These are phyloP conservation scores for Wickerhamomyces hampshirensis DNA, from an alignment of 805 yeast genomes.

Conservation along the genomic window DNA sequence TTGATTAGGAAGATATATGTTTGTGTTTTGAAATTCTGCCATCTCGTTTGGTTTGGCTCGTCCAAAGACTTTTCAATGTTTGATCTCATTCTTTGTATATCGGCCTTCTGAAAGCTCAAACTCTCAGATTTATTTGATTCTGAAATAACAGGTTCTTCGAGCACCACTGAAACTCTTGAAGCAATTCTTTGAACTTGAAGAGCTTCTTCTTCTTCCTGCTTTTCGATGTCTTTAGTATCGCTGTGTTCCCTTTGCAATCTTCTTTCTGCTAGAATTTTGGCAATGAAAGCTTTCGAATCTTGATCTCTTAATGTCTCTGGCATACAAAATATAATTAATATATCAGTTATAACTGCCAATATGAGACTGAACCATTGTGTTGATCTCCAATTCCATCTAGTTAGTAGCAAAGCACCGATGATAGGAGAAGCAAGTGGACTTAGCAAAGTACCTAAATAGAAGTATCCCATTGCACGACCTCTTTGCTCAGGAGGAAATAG, in stretches of 20 bases:
- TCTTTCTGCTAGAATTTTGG: conserved; percentile 37
- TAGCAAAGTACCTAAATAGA: conserved; percentile 72
- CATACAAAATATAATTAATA: conserved; percentile 47
- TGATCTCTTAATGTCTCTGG: conserved; percentile 74
- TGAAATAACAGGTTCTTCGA: conserved; percentile 5
- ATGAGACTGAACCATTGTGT: conserved; percentile 83
- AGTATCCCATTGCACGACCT: conserved; percentile 76
- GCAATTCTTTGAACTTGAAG: conserved; percentile 15
- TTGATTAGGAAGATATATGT: conserved; percentile 44
- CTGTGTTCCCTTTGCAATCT: conserved; percentile 17
- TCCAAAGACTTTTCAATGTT: conserved; percentile 24
- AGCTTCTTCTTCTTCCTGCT: conserved; percentile 3
- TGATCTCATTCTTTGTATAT: conserved; percentile 21
- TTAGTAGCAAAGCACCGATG: conserved; percentile 68
- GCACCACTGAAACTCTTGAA: conserved; percentile 16
- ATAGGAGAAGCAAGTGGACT: conserved; percentile 83
- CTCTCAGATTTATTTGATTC: too few species aligned
- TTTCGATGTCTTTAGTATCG: conserved; percentile 5
- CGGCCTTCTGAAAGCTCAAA: too few species aligned
- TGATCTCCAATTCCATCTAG: conserved; percentile 81
- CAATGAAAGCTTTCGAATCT: conserved; percentile 46
- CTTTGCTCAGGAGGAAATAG: conserved; percentile 60
- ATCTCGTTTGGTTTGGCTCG: conserved; percentile 13
- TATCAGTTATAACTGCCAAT: conserved; percentile 48
- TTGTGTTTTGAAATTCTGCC: conserved; percentile 24